Base-by-base conservation (phyloP, 2,329 filamentous ascomycete species). In the Ophiostoma perfectum region DNA sequence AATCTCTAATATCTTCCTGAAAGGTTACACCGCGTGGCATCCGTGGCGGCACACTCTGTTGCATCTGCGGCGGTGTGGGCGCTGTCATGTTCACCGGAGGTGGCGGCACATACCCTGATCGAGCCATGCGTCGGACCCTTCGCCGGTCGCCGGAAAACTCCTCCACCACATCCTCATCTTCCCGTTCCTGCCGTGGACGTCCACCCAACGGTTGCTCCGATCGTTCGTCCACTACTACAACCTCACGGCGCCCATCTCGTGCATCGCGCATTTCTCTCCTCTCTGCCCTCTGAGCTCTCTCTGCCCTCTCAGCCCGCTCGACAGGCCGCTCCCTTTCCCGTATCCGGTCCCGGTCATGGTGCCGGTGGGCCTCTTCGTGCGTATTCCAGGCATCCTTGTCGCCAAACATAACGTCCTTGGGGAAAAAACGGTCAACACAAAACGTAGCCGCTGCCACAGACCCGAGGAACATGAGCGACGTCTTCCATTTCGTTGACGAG, bases 391-490 rank as follows among this genome's bases (percentile, higher is more conserved):
- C 75, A 69, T 79, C 78, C 69, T 77, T 78, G 36, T 78, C 77
- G 68, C 78, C 77, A 68, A 80, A 78, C 0, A 74, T 71, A 39
- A 77, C 72, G 11, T 78, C 78, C 68, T 77, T 78, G 66, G 78
- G 78, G 78, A 77, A 79, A 70, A 75, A 76, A 70, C 76, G 78
- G 72, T 80, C 75, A 1, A 77, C 77, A 4, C 75, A 75, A 36
- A 77, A 72, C 0, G 77, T 76, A 8, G 77, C 78, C 44, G 77
- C 78, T 1, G 76, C 78, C 52, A 80, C 73, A 27, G 76, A 75
- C 36, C 78, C 78, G 9, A 81, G 75, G 66, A 80, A 78, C 27
- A 78, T 58, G 16, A 79, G 72, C 7, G 78, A 77, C n/a, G 75
- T 73, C 71, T 78, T 78, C 66, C 77, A 69, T 16, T 62, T 64